Percentiles rank a stretch among this genome's conserved stretches.
These are phyloP conservation scores for Backusella liffmaniae DNA, from an alignment of 192 early-diverging fungal genomes.

Conservation along the genomic window DNA sequence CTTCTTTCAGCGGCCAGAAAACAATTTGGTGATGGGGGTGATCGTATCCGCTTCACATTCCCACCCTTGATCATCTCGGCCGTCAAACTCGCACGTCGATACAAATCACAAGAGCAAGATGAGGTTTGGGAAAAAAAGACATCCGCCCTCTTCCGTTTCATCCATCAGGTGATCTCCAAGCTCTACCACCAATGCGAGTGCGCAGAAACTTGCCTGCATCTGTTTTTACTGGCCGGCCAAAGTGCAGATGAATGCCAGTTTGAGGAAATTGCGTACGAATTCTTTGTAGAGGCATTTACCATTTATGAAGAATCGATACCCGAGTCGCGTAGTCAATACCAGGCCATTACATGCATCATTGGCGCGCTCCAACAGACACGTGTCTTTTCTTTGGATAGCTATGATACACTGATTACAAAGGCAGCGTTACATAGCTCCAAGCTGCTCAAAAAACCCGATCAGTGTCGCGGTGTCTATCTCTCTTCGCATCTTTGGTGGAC, in stretches of 20 bases:
- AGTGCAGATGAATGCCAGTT: conserved; percentile 82
- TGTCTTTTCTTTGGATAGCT: conserved; percentile 87
- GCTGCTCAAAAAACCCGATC: conserved; percentile 92
- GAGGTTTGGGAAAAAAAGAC: conserved; percentile 71
- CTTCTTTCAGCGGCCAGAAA: conserved; percentile 81
- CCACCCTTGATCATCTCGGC: conserved; percentile 80
- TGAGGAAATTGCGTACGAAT: conserved; percentile 95
- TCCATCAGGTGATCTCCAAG: conserved; percentile 80
- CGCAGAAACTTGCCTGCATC: conserved; percentile 62
- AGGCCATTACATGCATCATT: conserved; percentile 86
- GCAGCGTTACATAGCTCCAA: conserved; percentile 87
- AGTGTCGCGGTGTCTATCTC: conserved; percentile 82
- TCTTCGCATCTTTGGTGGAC: conserved; percentile 94
- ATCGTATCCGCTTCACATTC: conserved; percentile 90
- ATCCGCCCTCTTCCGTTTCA: conserved; percentile 79
- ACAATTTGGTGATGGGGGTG: conserved; percentile 87
- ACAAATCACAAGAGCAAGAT: conserved; percentile 49
- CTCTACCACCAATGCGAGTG: conserved; percentile 66
- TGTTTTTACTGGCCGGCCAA: conserved; percentile 86
- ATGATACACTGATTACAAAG: conserved; percentile 94
- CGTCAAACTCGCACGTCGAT: conserved; percentile 63
- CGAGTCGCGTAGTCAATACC: conserved; percentile 88
- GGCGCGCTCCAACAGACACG: conserved; percentile 80
- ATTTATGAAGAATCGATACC: conserved; percentile 96
- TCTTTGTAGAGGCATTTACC: conserved; percentile 96